These are phyloP conservation scores for Tilletia walkeri DNA, from an alignment of 1,284 basidiomycete genomes.

Conservation along the genomic window DNA sequence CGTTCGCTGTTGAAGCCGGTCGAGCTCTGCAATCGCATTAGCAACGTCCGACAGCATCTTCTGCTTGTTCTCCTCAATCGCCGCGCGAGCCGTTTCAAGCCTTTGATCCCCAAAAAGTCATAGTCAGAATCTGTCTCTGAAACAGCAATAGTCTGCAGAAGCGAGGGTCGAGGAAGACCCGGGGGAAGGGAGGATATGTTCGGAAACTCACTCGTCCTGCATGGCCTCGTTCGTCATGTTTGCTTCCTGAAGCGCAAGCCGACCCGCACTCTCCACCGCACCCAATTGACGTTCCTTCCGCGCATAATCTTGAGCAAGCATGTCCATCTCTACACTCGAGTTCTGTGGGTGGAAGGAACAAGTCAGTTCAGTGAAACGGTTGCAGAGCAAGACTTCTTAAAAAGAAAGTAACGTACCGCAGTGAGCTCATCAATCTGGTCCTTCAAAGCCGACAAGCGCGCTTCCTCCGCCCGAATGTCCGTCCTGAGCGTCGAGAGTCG, in stretches of 20 bases:
- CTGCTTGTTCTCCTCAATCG: conserved; percentile 17
- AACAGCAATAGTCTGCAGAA: not conserved
- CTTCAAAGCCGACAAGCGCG: not conserved
- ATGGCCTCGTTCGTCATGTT: conserved; percentile 14
- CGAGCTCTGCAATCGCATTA: conserved; percentile 10
- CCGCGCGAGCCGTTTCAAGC: not conserved
- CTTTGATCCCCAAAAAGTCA: not conserved
- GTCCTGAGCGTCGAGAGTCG: not conserved
- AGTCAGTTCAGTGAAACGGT: not conserved
- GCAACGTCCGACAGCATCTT: not conserved
- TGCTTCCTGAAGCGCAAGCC: conserved; percentile 8
- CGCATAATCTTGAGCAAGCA: conserved; percentile 6
- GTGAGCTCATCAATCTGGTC: conserved; percentile 17
- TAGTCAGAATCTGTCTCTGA: not conserved
- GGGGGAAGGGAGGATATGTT: not conserved
- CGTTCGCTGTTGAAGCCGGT: conserved; percentile 1
- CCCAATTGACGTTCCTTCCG: conserved; percentile 4
- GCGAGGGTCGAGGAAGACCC: not conserved
- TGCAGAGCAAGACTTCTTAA: not conserved
- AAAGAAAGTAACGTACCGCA: not conserved
- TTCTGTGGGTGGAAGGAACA: not conserved
- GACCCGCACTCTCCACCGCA: conserved; percentile 8
- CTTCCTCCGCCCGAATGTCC: not conserved
- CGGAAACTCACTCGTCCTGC: conserved; percentile 5
- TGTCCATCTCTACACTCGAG: conserved; percentile 12